Base-by-base conservation (phyloP, 2,329 filamentous ascomycete genomes). In the Alternaria solani region DNA sequence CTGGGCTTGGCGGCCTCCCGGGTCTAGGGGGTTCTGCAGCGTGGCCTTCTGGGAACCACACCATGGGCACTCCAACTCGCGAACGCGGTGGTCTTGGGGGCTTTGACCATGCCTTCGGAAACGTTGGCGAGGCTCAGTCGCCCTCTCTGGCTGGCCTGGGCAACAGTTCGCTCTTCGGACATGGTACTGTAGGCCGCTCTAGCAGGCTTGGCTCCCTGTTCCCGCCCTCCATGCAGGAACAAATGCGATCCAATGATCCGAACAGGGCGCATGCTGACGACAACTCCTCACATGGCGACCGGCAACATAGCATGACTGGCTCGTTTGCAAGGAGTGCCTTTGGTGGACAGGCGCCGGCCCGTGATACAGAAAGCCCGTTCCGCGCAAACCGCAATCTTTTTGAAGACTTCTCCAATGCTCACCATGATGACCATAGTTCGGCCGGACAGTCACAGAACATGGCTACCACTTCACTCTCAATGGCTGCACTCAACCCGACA, bases 171-270 rank as follows among this genome's bases (percentile, higher is more conserved):
- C 75, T 93, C 44, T 93, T 95, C 75, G 90, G 84, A 9, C 70
- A 71, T 57, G 89, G 89, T 51, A 90, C 90, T 52, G 87, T 91
- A 46, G 88, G 91, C 32, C 89, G 93, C 38, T 86, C 88, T 5
- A 95, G 91, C 81, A 96, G 94, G 78, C 84, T 97, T 39, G 91
- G 91, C 2, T 94, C 93, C 1, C 82, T 99, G 25, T 97, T 99
- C 73, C 94, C 94, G 8, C 82, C 89, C 1, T 89, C 91, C 5
- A 94, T 96, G 91, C 94, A 97, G 79, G 91, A 93, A 36, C 92
- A 96, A 77, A 94, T 96, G 90, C 91, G 93, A 61, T 77, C 79
- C 42, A 81, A 84, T 26, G 79, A 81, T 20, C 74, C 76, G 38
- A 68, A 67, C 30, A 71, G 76, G 11, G 76, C 82, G 34, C 81